A percentile compares a stretch with the other conserved stretches of the same genome.
Conservation (phyloP, 441 rosid genomes). For the Croton laevigatus region DNA sequence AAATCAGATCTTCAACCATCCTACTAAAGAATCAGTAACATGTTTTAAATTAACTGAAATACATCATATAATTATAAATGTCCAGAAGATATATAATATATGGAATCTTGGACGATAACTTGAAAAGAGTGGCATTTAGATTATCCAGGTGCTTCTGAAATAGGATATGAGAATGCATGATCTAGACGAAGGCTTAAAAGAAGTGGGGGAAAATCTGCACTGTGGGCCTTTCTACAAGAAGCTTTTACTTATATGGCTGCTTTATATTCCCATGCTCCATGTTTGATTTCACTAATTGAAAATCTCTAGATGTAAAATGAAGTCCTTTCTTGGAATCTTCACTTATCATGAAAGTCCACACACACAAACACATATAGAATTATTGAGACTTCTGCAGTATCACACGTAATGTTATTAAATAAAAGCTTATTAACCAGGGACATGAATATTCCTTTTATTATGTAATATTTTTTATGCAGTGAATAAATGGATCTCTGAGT, state of each 20-base stretch:
- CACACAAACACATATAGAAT: not conserved
- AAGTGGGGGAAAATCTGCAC: not conserved
- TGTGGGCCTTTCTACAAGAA: not conserved
- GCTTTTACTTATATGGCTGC: not conserved
- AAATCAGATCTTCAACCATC: not conserved
- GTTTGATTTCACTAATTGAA: constrained; percentile 1
- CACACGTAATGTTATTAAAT: not conserved
- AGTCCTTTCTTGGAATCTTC: not conserved
- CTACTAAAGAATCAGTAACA: not conserved
- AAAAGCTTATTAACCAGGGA: not conserved
- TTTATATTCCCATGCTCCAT: not conserved
- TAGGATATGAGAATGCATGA: not conserved
- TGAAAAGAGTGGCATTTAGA: not conserved
- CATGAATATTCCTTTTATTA: constrained; percentile 14
- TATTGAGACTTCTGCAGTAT: not conserved
- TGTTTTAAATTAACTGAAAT: too few species aligned
- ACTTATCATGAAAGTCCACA: too few species aligned
- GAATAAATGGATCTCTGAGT: constrained; percentile 85
- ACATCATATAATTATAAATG: not conserved
- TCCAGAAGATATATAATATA: not conserved
- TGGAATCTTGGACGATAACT: not conserved
- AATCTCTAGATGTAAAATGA: not conserved
- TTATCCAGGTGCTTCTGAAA: not conserved
- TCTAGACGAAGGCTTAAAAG: not conserved
- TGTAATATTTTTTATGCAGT: constrained; percentile 40